A percentile compares a stretch with the other conserved stretches of the same genome.
These are phyloP conservation scores for Fusarium musae DNA, from an alignment of 2,329 filamentous ascomycete species.

Conservation along the genomic window DNA sequence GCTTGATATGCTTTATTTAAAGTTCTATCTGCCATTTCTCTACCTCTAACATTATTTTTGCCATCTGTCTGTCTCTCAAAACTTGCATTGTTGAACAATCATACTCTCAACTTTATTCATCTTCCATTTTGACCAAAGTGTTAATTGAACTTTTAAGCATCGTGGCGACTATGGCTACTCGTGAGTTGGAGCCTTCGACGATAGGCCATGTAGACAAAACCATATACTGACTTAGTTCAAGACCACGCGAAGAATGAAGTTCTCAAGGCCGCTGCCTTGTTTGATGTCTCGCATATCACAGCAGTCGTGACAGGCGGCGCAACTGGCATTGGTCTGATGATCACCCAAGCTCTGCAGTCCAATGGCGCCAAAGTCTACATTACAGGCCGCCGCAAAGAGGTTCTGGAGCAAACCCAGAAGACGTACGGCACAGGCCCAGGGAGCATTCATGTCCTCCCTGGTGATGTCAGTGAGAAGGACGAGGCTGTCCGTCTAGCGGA, in stretches of 20 bases:
- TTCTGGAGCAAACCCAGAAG: not conserved
- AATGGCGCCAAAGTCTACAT: conserved; percentile 18
- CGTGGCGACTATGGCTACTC: not conserved
- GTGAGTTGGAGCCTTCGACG: accelerated
- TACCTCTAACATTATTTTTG: no score
- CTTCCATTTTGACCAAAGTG: no score
- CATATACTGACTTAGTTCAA: accelerated
- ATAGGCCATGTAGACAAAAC: accelerated
- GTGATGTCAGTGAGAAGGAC: not conserved
- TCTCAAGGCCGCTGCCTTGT: not conserved
- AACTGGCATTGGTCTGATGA: conserved; percentile 5
- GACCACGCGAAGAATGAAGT: not conserved
- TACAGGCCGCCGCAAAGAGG: not conserved
- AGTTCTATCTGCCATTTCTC: accelerated
- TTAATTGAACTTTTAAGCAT: no score
- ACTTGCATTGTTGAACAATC: accelerated
- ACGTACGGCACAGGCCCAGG: not conserved
- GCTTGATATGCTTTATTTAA: not conserved
- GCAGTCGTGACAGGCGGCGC: conserved; percentile 1
- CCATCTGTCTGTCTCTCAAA: no score
- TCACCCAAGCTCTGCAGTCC: not conserved
- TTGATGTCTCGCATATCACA: conserved; percentile 10
- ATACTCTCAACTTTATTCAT: accelerated
- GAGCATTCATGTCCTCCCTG: not conserved
- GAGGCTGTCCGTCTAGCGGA: not conserved